These are phyloP conservation scores for Diaporthe capsici DNA, from an alignment of 2,329 filamentous ascomycete genomes.

Conservation along the genomic window DNA sequence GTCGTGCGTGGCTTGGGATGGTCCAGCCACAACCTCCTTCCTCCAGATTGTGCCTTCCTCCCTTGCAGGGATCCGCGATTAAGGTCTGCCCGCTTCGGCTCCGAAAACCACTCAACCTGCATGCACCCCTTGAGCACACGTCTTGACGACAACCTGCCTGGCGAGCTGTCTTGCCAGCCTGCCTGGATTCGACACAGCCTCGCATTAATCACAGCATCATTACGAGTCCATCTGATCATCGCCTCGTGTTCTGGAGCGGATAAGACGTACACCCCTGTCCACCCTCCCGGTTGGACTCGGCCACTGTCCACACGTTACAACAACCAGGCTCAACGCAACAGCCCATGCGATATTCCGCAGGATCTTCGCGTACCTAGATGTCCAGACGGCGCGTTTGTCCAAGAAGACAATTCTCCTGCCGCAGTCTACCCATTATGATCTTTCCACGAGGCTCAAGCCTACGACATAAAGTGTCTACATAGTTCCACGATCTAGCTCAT, in stretches of 20 bases:
- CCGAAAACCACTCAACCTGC: slow-evolving; percentile 15
- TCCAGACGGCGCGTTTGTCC: too few relatives aligned
- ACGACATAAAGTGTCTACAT: not conserved
- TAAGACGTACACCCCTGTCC: not conserved
- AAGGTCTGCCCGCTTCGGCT: not conserved
- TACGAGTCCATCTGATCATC: slow-evolving; percentile 29
- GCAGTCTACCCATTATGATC: not conserved
- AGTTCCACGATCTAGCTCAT: not conserved
- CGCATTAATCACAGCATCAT: slow-evolving; percentile 13
- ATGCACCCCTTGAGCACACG: not conserved
- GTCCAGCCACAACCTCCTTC: not conserved
- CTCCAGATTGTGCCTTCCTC: not conserved
- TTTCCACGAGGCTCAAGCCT: not conserved
- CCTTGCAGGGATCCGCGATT: not conserved
- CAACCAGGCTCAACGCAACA: not conserved
- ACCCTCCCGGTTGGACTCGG: not conserved
- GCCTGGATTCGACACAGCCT: slow-evolving; percentile 3
- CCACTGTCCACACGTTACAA: slow-evolving; percentile 15
- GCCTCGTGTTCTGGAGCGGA: slow-evolving; percentile 5
- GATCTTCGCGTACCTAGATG: not conserved
- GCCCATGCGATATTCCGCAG: not conserved
- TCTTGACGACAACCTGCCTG: not conserved
- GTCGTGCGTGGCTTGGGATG: not conserved
- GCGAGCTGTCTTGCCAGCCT: not conserved
- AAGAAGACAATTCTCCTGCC: not conserved